Percentiles rank a stretch among this genome's conserved stretches.
These are phyloP conservation scores for Trypanosoma platydactyli DNA, from an alignment of 208 protist species.

Conservation along the genomic window DNA sequence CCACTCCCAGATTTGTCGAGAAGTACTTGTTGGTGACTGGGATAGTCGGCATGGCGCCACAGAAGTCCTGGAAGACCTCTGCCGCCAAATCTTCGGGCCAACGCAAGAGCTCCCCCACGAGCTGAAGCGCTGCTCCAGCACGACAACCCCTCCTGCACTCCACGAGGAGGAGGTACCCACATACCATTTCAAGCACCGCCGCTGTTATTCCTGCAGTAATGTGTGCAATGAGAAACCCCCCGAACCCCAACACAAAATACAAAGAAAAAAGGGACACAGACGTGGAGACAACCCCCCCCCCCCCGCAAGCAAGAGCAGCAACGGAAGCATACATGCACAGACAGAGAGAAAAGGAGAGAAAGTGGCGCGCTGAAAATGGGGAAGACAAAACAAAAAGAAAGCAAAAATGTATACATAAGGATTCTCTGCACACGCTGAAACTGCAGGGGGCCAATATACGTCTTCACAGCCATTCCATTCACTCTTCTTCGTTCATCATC, in stretches of 20 bases:
- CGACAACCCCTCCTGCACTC: neutral
- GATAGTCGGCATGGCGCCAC: slow-evolving; percentile 5
- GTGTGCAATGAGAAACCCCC: no score
- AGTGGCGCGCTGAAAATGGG: no score
- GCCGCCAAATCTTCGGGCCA: slow-evolving; percentile 25
- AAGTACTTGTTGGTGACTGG: slow-evolving; percentile 38
- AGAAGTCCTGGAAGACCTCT: neutral
- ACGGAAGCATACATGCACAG: no score
- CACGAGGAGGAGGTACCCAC: slow-evolving; percentile 19
- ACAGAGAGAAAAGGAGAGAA: no score
- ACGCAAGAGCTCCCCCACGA: slow-evolving; percentile 29
- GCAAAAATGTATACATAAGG: neutral
- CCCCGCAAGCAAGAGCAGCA: neutral
- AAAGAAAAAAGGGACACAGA: no score
- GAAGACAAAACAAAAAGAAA: neutral
- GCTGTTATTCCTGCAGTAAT: neutral
- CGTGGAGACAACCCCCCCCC: neutral
- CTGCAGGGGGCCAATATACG: no score
- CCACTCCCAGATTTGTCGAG: slow-evolving; percentile 7
- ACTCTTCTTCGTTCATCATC: no score
- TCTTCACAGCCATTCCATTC: no score
- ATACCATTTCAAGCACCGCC: neutral
- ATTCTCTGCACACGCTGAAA: no score
- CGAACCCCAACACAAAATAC: no score
- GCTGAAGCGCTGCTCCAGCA: slow-evolving; percentile 6